Evolutionary conservation across 2,329 filamentous ascomycete genomes (phyloP), one percentile per base, ranked within the genome.

Genomic region (Pestalotiopsis sp.): DNA sequence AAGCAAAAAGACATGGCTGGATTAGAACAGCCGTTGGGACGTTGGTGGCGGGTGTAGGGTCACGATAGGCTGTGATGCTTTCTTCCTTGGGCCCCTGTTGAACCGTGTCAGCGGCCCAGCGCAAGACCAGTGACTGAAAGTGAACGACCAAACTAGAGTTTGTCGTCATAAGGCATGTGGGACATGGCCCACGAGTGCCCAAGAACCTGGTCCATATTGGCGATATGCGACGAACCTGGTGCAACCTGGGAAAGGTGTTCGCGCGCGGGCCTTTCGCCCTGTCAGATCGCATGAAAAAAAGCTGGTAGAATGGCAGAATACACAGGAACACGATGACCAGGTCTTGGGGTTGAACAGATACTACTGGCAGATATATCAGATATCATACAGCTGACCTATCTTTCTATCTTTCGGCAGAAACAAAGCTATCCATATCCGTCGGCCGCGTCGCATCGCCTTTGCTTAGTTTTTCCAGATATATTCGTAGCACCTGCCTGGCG

Each of bases 271-370:
- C 65, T 56, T 31, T 59, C 52, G 23, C n/a, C 65, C 65, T 40
- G 52, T 66, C 52, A 66, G 58, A 66, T 66, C 45, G 57, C 65
- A 59, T 49, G 49, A 49, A 64, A 65, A 65, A 58, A 66, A 66
- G 36, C 45, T 66, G 41, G 49, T 66, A 14, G 57, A 57, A 56
- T 38, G 63, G 45, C 25, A 14, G 49, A 38, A 31, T 38, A 27
- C 23, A 31, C 23, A 17, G 14, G 63, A 52, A 65, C 62, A 40
- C 60, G 60, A 38, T 20, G 57, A 60, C 23, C 57, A 23, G 57
- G 57, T 36, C 57, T 36, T 36, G 25, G 14, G 25, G 25, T 17
- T 20, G 31, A 60, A 11, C 57, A 27, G 57, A 14, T 59, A 14
- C 12, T 17, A 23, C 56, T 20, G 56, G 20, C 56, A 13, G 17